A percentile compares a stretch with the other conserved stretches of the same genome.
These are phyloP conservation scores for Ceratocystis huliohia DNA, from an alignment of 2,329 filamentous ascomycete species.

Conservation along the genomic window DNA sequence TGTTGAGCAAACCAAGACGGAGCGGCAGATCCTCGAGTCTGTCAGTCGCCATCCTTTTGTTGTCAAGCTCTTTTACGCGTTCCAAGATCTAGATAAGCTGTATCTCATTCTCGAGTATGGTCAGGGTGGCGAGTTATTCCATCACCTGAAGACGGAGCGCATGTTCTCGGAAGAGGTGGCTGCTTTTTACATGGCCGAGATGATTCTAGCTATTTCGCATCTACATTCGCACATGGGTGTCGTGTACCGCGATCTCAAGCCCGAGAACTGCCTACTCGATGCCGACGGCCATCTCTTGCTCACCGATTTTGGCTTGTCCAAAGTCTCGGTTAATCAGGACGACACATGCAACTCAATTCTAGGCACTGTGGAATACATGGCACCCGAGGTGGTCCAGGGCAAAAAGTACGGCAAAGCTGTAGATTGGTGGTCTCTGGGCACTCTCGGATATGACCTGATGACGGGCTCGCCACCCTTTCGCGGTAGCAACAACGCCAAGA, in stretches of 20 bases:
- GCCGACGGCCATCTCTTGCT: slow-evolving; percentile 81
- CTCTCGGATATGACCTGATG: slow-evolving; percentile 81
- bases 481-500: slow-evolving; percentile 83
- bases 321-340: slow-evolving; percentile 65
- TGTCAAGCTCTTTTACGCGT: slow-evolving; percentile 95
- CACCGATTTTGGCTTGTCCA: slow-evolving; percentile 93
- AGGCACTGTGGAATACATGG: slow-evolving; percentile 98
- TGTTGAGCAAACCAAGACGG: slow-evolving; percentile 93
- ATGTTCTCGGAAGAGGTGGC: slow-evolving; percentile 88
- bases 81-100: slow-evolving; percentile 94
- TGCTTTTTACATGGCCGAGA: slow-evolving; percentile 97
- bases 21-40: slow-evolving; percentile 85
- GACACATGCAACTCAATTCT: slow-evolving; percentile 75
- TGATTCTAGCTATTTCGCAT: slow-evolving; percentile 86
- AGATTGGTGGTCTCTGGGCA: slow-evolving; percentile 97
- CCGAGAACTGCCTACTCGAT: slow-evolving; percentile 92
- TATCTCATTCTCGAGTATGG: slow-evolving; percentile 97
- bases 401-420: slow-evolving; percentile 86
- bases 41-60: slow-evolving; percentile 96
- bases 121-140: slow-evolving; percentile 91
- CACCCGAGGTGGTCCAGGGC: slow-evolving; percentile 81
- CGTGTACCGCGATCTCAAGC: slow-evolving; percentile 93
- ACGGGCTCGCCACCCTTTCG: slow-evolving; percentile 86
- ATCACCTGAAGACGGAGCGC: slow-evolving; percentile 81
- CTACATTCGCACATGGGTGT: slow-evolving; percentile 86